Evolutionary conservation across 306 rosid species (phyloP), one percentile per base, ranked within the genome.

Genomic region (Pterocarpus macrocarpus): DNA sequence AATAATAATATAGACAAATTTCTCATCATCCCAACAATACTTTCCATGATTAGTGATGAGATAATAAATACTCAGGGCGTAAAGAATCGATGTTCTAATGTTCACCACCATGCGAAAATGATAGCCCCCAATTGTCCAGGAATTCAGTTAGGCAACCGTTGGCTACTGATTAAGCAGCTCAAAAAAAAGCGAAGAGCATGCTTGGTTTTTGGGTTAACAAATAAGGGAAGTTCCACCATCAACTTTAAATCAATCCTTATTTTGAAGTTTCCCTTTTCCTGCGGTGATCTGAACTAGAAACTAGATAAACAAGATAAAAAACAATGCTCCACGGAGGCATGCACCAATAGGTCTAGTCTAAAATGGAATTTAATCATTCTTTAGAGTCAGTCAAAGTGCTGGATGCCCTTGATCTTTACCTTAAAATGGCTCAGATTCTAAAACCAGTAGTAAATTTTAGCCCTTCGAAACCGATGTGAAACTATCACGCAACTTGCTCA

Each of bases 261-360:
- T 63, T 7, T 4, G 22, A 63, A n/a, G 12, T 15, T 5, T 36
- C 69, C 30, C 49, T 35, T 36, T 64, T 64, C 11, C 47, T 36
- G 69, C 15, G 69, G 69, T 36, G 36, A 66, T 16, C 52, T 38
- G n/a, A 66, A 38, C 71, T 36, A 53, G 0, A 65, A 38, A 63
- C 67, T 63, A 63, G 43, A 34, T 22, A 63, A 63, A 63, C 28
- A 63, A 14, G n/a, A 35, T 34, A 5, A 64, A 64, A 34, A 64
- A 11, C 28, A 64, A 35, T 12, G 45, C 69, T 64, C 35, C 45
- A 35, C 44, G 71, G 15, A 36, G 50, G 14, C 71, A 39, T 39
- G 52, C 71, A 68, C 34, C 17, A 9, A 66, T 41, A 41, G 35
- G 52, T 66, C n/a, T n/a, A 66, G 34, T 39, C 41, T 41, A 41